Conservation (phyloP, 164 flowering plant genomes). For the Vitis rotundifolia region DNA sequence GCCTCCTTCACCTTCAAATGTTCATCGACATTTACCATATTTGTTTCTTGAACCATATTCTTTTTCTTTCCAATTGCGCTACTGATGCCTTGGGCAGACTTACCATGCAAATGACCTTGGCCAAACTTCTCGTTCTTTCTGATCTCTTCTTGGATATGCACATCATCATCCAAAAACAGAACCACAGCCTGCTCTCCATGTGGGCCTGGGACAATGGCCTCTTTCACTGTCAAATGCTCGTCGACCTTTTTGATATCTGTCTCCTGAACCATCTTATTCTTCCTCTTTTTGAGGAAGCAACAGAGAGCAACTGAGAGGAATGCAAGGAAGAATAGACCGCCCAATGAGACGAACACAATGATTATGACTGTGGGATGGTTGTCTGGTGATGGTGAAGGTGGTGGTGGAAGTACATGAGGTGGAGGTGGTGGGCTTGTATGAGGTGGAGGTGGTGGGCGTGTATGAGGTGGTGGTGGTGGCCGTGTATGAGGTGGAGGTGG, state of each 20-base stretch:
- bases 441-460: constrained; percentile 16
- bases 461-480: constrained; percentile 8
- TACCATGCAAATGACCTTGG: constrained; percentile 11
- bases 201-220: constrained; percentile 57
- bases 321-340: constrained; percentile 36
- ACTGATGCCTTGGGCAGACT: neutral
- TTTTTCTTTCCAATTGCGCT: too few relatives aligned
- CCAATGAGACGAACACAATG: constrained; percentile 43
- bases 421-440: constrained; percentile 25
- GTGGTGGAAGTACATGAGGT: constrained; percentile 7
- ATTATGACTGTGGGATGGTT: constrained; percentile 33
- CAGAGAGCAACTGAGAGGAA: constrained; percentile 28
- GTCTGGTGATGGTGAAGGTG: constrained; percentile 28
- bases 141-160: constrained; percentile 44
- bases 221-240: constrained; percentile 60
- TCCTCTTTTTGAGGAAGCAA: constrained; percentile 35
- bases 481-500: constrained; percentile 11
- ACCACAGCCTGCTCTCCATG: constrained; percentile 47
- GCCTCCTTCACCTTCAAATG: constrained; percentile 20
- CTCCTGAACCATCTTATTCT: constrained; percentile 34
- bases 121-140: constrained; percentile 29
- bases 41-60: constrained; percentile 7
- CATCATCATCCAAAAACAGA: constrained; percentile 47
- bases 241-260: constrained; percentile 44
- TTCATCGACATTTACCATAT: constrained; percentile 14